phyloP scores from a whole-genome alignment of 306 rosid genomes.

The Malus sieversii region DNA sequence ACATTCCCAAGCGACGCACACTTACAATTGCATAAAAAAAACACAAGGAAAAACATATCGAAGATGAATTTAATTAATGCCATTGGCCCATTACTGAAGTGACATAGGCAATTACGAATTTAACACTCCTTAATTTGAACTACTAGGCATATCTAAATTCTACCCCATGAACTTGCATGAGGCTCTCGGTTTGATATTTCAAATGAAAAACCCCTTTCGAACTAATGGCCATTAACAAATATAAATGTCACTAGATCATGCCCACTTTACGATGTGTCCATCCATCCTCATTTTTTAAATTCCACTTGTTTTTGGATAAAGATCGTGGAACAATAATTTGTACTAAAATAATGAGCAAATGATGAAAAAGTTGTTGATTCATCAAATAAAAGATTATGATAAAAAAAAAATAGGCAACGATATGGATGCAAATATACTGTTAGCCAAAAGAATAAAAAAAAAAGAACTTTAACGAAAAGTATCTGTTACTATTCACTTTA shows the following conservation, averaged over 20 bases:
- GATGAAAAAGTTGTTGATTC: background rate
- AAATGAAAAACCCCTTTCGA: background rate
- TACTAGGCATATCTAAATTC: background rate
- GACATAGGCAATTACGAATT: too few species aligned
- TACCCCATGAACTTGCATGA: background rate
- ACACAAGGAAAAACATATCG: too few species aligned
- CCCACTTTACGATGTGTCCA: background rate
- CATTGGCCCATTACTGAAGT: too few species aligned
- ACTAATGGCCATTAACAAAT: background rate
- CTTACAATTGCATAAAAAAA: too few species aligned
- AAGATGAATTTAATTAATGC: too few species aligned
- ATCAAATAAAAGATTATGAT: background rate
- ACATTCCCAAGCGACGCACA: too few species aligned
- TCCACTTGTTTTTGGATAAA: background rate
- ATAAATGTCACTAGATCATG: background rate
- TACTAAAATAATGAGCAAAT: background rate
- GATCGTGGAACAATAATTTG: background rate
- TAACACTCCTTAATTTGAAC: too few species aligned
- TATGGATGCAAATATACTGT: background rate
- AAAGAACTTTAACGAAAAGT: background rate
- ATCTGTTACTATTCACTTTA: too few species aligned
- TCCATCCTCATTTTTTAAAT: background rate
- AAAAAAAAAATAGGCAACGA: background rate
- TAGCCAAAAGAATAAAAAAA: background rate
- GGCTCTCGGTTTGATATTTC: background rate